phyloP scores from a whole-genome alignment of 371 early-diverging fungal genomes.

The Syncephalastrum monosporum region DNA sequence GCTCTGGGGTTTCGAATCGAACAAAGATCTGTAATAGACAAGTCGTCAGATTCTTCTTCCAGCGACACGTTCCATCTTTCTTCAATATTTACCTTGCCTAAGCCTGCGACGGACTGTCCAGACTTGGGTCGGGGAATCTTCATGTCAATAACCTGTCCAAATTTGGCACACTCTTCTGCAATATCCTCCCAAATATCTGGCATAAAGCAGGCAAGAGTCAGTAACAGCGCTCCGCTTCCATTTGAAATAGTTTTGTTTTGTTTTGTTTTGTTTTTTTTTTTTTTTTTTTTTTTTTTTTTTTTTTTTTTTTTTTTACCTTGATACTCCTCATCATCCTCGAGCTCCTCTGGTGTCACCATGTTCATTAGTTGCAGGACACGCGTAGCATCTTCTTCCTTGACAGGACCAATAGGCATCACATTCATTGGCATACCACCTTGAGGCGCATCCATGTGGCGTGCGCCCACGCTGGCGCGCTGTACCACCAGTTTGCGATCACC shows the following conservation, averaged over 20 bases:
- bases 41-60: not conserved
- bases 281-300: too few species aligned
- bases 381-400: conserved; percentile 68
- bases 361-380: conserved; percentile 87
- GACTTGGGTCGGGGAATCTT: conserved; percentile 83
- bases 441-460: conserved; percentile 39
- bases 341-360: conserved; percentile 91
- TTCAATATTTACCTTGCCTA: conserved; percentile 74
- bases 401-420: conserved; percentile 22
- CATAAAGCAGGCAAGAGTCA: not conserved
- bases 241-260: not conserved
- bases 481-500: conserved; percentile 94
- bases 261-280: too few species aligned
- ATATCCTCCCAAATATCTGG: conserved; percentile 92
- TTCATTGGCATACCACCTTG: conserved; percentile 5
- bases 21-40: conserved; percentile 75
- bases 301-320: conserved; percentile 72
- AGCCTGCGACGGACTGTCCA: conserved; percentile 57
- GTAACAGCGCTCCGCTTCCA: not conserved
- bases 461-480: conserved; percentile 90
- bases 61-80: not conserved
- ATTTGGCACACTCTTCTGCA: conserved; percentile 86
- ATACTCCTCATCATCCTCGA: conserved; percentile 86
- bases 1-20: conserved; percentile 59
- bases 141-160: conserved; percentile 78